Evolutionary conservation across 225 moss, liverwort and hornwort species (phyloP).

Genomic region (Sphagnum contortum): DNA sequence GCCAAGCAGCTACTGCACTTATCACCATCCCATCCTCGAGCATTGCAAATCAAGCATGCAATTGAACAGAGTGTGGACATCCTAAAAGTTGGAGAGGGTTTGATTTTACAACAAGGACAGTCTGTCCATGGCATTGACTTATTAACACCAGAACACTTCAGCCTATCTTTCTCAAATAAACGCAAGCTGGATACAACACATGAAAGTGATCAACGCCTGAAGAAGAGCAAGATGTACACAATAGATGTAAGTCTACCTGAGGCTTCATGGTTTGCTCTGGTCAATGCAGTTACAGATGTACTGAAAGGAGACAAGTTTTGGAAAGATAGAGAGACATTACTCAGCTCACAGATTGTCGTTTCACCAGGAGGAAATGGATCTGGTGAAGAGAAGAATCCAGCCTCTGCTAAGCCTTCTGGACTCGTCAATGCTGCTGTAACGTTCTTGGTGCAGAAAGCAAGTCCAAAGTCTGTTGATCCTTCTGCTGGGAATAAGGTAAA

Average conservation of each 20-base stretch:
- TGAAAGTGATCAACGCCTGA: conserved; percentile 37
- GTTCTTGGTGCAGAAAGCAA: conserved; percentile 37
- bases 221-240: conserved; percentile 53
- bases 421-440: conserved; percentile 53
- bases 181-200: conserved; percentile 48
- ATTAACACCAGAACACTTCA: conserved; percentile 69
- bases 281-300: conserved; percentile 53
- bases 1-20: conserved; percentile 71
- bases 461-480: conserved; percentile 36
- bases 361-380: conserved; percentile 29
- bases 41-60: conserved; percentile 62
- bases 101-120: too few relatives aligned
- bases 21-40: conserved; percentile 75
- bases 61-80: conserved; percentile 41
- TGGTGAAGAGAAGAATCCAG: conserved; percentile 24
- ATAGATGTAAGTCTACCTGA: conserved; percentile 60
- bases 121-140: conserved; percentile 67
- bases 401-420: conserved; percentile 21
- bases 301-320: conserved; percentile 46
- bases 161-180: conserved; percentile 70
- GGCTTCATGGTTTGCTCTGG: conserved; percentile 69
- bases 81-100: conserved; percentile 14
- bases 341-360: conserved; percentile 25
- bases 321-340: conserved; percentile 30
- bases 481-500: conserved; percentile 26